Evolutionary conservation across 2,329 filamentous ascomycete genomes (phyloP).

Genomic region (Penicillium sp.): DNA sequence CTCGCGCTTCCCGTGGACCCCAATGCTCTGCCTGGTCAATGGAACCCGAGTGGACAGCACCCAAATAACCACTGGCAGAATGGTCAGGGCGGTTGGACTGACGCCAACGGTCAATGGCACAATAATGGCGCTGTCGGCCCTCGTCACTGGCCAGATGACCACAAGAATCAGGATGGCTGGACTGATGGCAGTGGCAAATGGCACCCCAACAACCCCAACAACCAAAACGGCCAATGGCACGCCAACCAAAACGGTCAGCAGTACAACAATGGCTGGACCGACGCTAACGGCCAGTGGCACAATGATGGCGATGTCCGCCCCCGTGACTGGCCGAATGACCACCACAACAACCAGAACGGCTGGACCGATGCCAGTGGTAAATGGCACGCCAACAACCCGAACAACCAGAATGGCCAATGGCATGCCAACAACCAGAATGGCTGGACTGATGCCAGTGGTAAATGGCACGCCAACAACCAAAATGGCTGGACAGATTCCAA

Average conservation of each 20-base stretch:
- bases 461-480: background rate
- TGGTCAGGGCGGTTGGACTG: background rate
- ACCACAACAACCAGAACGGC: too few species aligned
- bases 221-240: constrained; percentile 7
- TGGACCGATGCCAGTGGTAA: too few species aligned
- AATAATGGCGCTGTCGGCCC: too few species aligned
- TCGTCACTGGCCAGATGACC: too few species aligned
- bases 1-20: constrained; percentile 21
- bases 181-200: too few species aligned
- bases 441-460: too few species aligned
- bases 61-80: constrained; percentile 18
- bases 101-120: too few species aligned
- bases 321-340: too few species aligned
- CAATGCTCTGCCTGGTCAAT: constrained; percentile 17
- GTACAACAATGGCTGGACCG: constrained; percentile 12
- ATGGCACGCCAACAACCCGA: background rate
- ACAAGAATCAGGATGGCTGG: too few species aligned
- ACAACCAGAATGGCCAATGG: constrained; percentile 9
- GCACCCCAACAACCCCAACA: background rate
- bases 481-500: constrained; percentile 16
- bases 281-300: constrained; percentile 3
- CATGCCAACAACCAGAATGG: constrained; percentile 6
- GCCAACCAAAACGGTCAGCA: background rate
- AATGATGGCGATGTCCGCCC: too few species aligned
- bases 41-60: constrained; percentile 22